Evolutionary conservation across 2,329 filamentous ascomycete genomes (phyloP).

Genomic region (Diaporthe aspalathi): DNA sequence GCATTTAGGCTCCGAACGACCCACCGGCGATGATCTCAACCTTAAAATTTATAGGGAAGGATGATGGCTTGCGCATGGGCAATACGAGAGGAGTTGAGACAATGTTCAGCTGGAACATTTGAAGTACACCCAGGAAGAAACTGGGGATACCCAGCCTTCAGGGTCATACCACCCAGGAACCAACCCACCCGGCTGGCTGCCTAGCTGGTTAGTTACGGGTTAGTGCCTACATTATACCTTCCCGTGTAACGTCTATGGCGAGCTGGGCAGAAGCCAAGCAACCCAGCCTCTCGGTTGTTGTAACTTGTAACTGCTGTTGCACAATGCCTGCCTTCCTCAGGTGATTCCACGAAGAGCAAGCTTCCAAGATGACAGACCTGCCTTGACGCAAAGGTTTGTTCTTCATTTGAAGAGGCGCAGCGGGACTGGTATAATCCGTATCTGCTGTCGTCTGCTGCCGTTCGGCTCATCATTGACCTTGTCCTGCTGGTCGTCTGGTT

Average conservation of each 20-base stretch:
- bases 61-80: neutral
- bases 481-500: neutral
- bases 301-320: neutral
- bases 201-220: neutral
- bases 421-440: no score
- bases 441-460: no score
- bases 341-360: no score
- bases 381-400: no score
- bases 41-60: constrained; percentile 4
- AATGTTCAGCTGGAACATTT: neutral
- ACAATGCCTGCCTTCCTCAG: neutral
- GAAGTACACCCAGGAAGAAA: neutral
- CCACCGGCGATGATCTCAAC: constrained; percentile 32
- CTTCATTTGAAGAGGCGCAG: no score
- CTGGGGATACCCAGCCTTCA: constrained; percentile 2
- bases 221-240: no score
- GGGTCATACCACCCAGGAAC: constrained; percentile 23
- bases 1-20: neutral
- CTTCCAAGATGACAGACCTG: no score
- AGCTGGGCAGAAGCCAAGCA: neutral
- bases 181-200: neutral
- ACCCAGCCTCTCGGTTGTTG: neutral
- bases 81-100: no score
- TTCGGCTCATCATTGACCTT: no score
- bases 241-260: neutral